Conservation (phyloP, 2,329 filamentous ascomycete species). For the Botrytis porri region DNA sequence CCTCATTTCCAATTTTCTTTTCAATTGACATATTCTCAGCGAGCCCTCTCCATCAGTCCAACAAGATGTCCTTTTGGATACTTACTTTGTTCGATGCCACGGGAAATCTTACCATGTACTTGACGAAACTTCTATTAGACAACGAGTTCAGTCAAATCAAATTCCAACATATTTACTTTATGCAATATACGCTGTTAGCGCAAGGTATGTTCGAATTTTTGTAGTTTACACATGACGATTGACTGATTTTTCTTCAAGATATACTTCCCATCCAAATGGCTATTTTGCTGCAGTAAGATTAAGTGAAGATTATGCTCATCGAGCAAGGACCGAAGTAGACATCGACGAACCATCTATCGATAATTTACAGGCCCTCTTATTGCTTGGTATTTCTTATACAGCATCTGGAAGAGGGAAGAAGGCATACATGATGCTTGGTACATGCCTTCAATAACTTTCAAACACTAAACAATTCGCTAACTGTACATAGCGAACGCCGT, state of each 20-base stretch:
- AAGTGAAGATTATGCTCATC: slow-evolving; percentile 70
- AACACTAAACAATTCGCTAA: slow-evolving; percentile 38
- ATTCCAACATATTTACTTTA: slow-evolving; percentile 46
- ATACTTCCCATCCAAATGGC: slow-evolving; percentile 64
- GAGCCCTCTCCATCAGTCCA: slow-evolving; percentile 49
- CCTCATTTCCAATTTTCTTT: neutral
- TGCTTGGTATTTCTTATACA: slow-evolving; percentile 73
- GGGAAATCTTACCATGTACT: slow-evolving; percentile 80
- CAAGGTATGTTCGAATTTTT: slow-evolving; percentile 49
- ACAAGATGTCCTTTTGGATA: slow-evolving; percentile 66
- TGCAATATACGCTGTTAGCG: slow-evolving; percentile 60
- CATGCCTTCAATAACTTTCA: slow-evolving; percentile 24
- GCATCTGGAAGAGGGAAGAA: slow-evolving; percentile 79
- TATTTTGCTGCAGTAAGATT: slow-evolving; percentile 65
- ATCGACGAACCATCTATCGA: slow-evolving; percentile 80
- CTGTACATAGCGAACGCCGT: slow-evolving; percentile 61
- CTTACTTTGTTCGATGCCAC: slow-evolving; percentile 76
- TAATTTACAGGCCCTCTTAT: slow-evolving; percentile 68
- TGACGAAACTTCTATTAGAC: slow-evolving; percentile 71
- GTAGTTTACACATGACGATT: neutral
- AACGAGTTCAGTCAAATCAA: slow-evolving; percentile 65
- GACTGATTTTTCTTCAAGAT: slow-evolving; percentile 48
- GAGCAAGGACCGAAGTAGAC: slow-evolving; percentile 68
- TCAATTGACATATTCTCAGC: slow-evolving; percentile 35
- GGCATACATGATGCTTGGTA: slow-evolving; percentile 82